Evolutionary conservation across 257 asterid genomes (phyloP), one percentile per base, ranked within the genome.

Genomic region (Mentha longifolia): DNA sequence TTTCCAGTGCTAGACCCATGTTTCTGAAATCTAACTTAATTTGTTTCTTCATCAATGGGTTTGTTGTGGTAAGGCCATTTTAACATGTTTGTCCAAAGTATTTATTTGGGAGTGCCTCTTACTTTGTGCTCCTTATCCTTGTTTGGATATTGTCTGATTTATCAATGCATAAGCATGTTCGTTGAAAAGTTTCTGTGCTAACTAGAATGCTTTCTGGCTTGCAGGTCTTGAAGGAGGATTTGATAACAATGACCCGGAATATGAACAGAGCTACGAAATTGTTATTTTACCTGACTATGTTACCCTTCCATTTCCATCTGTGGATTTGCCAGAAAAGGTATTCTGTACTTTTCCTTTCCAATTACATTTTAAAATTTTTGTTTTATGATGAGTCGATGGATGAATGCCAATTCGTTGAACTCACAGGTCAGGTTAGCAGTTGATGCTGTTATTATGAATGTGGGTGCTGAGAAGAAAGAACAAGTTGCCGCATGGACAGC

Each of bases 251-350:
- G 97, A 76, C 56, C 88, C 96, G 30, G 97, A 81, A 74, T 92
- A 80, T 39, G 98, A 92, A 78, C 94, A 79, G 70, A 87, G 79
- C 81, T 89, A 83, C 50, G 78, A 85, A 78, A 84, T 95, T 49
- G 91, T 89, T 55, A 72, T 95, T 63, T 82, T 92, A 79, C 99
- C 99, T 31, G 88, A 89, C 65, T 88, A 76, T 74, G 84, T 85
- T 6, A 77, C 88, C 71, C 92, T 95, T 77, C 92, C 97, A 72
- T 92, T 89, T 84, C 99, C 99, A 67, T 92, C 96, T 4, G 97
- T 92, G 35, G 97, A 92, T 83, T 82, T 95, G 79, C 99, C 99
- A 20, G 99, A 95, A 79, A 92, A 91, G 94, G 99, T 92, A 77
- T 14, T 25, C 22, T 22, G 5, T 45, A 19, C 28, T 55, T 76